A percentile compares a stretch with the other conserved stretches of the same genome.
Evolutionary conservation across 2,329 filamentous ascomycete species (phyloP).

Genomic region (Sphaceloma murrayae): DNA sequence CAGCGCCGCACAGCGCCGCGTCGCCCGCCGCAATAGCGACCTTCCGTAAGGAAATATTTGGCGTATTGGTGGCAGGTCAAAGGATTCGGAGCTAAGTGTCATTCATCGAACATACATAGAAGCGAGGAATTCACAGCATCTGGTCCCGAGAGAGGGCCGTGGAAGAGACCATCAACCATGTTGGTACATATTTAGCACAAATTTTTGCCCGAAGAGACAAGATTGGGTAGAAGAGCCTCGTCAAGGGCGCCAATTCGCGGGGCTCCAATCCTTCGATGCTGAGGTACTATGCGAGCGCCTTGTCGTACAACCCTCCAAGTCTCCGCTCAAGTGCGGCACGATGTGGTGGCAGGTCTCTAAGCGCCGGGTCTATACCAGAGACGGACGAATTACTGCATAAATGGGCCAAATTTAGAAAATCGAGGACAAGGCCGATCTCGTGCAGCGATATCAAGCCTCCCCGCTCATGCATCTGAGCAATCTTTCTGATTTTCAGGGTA

Average conservation of each 20-base stretch:
- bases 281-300: not conserved
- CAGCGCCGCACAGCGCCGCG: not conserved
- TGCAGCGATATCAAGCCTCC: slow-evolving; percentile 7
- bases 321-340: not conserved
- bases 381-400: slow-evolving; percentile 2
- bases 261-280: not conserved
- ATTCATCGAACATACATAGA: slow-evolving; percentile 9
- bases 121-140: not conserved
- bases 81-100: not conserved
- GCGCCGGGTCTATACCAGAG: slow-evolving; percentile 6
- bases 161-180: slow-evolving; percentile 1
- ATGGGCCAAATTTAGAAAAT: slow-evolving; percentile 10
- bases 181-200: slow-evolving; percentile 14
- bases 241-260: not conserved
- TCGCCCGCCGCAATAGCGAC: slow-evolving; percentile 3
- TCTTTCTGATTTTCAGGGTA: slow-evolving; percentile 10
- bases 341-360: slow-evolving; percentile 4
- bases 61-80: not conserved
- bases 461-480: slow-evolving; percentile 1
- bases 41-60: not conserved
- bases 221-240: not conserved
- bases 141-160: not conserved
- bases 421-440: slow-evolving; percentile 2
- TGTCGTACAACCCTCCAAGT: not conserved
- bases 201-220: slow-evolving; percentile 5